Evolutionary conservation across 140 eudicot species (phyloP), one percentile per base, ranked within the genome.

Genomic region (Ambrosia hybrid): DNA sequence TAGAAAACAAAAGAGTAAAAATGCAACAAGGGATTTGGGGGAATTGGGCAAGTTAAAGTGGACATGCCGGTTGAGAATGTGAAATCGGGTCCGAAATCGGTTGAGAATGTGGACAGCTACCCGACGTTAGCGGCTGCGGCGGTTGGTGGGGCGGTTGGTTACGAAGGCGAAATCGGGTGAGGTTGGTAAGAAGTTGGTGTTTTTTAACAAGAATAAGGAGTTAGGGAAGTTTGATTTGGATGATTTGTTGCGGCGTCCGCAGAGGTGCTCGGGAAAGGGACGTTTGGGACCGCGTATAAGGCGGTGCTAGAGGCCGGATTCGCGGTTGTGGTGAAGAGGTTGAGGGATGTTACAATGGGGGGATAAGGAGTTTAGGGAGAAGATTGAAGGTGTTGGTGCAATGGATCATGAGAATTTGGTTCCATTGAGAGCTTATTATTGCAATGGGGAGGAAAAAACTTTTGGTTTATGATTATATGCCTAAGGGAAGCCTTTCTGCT

Each of bases 401-500:
- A 68, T 91, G 87, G 87, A 88, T 76, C 86, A 91, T 62, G 94
- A 88, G 68, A 80, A 86, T 77, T 84, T 91, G 83, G 97, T 91
- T 64, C 87, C 85, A 12, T 79, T 91, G 65, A 82, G 89, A 73
- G 96, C 94, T 65, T 91, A 91, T 73, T 83, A 84, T 69, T 86
- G 79, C 67, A 86, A 84, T 79, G 81, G 75, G 17, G 92, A 84
- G 36, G 96, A 91, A 82, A 91, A 84, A 83, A n/a, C 87, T 91
- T 52, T 81, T 88, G 69, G 96, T 88, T n/a, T 91, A 82, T 76
- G 96, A 88, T 79, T 88, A 91, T 82, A 60, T 91, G 91, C 89
- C 96, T 1, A 82, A 84, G 94, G 96, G 96, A 13, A 88, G 96
- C 84, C 84, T 88, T 62, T 91, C 96, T 81, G 92, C 96, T n/a